These are phyloP conservation scores for Penicillium rolfsii DNA, from an alignment of 2,329 filamentous ascomycete genomes.

Conservation along the genomic window DNA sequence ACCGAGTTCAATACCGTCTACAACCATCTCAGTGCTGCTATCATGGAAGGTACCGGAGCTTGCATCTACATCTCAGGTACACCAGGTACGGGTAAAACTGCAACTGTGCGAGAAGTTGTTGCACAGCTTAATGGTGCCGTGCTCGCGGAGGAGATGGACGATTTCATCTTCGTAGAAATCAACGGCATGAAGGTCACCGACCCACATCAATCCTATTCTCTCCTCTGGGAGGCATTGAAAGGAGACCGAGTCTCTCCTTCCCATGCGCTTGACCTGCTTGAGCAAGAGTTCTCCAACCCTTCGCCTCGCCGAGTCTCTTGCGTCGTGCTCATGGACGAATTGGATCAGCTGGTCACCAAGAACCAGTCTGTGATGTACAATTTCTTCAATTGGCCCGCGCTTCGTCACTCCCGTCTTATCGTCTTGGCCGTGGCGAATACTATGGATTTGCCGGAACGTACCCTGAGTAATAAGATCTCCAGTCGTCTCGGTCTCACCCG, in stretches of 20 bases:
- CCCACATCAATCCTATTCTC: slow-evolving; percentile 90
- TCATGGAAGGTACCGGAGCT: slow-evolving; percentile 87
- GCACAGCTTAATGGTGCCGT: slow-evolving; percentile 87
- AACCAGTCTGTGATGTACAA: slow-evolving; percentile 99
- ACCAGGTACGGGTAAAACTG: slow-evolving; percentile 95
- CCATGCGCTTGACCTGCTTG: slow-evolving; percentile 86
- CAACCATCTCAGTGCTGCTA: slow-evolving; percentile 89
- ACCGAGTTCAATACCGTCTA: slow-evolving; percentile 91
- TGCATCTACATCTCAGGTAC: slow-evolving; percentile 99
- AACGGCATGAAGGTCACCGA: slow-evolving; percentile 99
- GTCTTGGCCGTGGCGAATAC: slow-evolving; percentile 98
- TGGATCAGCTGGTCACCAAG: slow-evolving; percentile 95
- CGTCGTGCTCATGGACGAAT: slow-evolving; percentile 96
- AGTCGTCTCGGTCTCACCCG: slow-evolving; percentile 86
- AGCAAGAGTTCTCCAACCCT: slow-evolving; percentile 89
- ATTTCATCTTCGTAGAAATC: slow-evolving; percentile 99
- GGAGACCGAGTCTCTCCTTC: slow-evolving; percentile 89
- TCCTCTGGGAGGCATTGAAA: slow-evolving; percentile 94
- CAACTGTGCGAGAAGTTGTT: slow-evolving; percentile 94
- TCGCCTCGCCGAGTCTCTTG: slow-evolving; percentile 90
- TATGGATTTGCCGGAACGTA: slow-evolving; percentile 96
- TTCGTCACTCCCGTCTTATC: slow-evolving; percentile 88
- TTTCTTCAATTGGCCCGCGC: slow-evolving; percentile 98
- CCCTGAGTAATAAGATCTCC: slow-evolving; percentile 97
- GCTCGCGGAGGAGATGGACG: slow-evolving; percentile 85